Conservation (phyloP, 78 protist species). For the Cavenderia fasciculata region DNA sequence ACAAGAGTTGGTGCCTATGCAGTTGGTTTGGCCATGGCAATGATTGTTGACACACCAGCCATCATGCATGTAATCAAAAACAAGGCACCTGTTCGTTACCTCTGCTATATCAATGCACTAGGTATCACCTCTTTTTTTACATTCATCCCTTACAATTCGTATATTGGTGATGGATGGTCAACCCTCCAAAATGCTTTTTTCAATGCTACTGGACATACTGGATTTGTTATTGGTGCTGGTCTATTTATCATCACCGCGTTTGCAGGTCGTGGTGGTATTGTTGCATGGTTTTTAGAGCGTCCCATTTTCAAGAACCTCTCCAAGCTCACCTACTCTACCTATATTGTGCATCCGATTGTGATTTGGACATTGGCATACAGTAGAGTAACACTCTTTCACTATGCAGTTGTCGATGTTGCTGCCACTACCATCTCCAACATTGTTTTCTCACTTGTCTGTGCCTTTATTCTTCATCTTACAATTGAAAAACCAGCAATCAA, state of each 20-base stretch:
- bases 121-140: slow-evolving; percentile 3
- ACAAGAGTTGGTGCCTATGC: slow-evolving; percentile 45
- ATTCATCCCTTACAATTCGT: slow-evolving; percentile 19
- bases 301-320: slow-evolving; percentile 6
- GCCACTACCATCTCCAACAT: neutral
- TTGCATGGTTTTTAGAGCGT: slow-evolving; percentile 21
- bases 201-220: slow-evolving; percentile 40
- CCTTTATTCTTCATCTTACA: slow-evolving; percentile 33
- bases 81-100: neutral
- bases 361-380: neutral
- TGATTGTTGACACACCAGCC: slow-evolving; percentile 20
- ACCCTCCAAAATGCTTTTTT: neutral
- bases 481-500: slow-evolving; percentile 62
- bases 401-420: neutral
- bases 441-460: neutral
- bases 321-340: slow-evolving; percentile 52
- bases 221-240: slow-evolving; percentile 5
- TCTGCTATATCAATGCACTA: neutral
- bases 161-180: neutral
- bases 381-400: slow-evolving; percentile 1
- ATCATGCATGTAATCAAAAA: too few relatives aligned
- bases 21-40: slow-evolving; percentile 6
- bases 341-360: slow-evolving; percentile 37
- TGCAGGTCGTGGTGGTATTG: slow-evolving; percentile 51
- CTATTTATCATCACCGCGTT: slow-evolving; percentile 9